Conservation (phyloP, 106 monocot species). For the Allium fistulosum region DNA sequence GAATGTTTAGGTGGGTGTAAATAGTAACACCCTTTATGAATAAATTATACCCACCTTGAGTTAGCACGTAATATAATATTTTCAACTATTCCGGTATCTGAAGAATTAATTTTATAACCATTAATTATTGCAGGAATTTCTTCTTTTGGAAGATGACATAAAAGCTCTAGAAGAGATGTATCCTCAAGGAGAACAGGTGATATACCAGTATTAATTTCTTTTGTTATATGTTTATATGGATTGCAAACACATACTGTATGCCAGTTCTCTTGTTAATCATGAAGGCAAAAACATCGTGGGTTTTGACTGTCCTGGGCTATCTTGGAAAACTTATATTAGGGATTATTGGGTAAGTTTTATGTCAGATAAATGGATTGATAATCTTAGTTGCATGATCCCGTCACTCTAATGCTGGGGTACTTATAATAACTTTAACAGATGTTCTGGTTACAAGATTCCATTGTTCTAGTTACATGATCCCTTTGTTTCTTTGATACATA, state of each 20-base stretch:
- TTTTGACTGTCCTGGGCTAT: constrained; percentile 78
- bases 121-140: constrained; percentile 45
- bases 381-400: too few relatives aligned
- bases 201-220: background rate
- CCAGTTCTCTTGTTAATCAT: constrained; percentile 4
- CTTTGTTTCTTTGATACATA: too few relatives aligned
- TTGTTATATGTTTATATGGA: background rate
- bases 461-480: too few relatives aligned
- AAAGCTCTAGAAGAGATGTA: constrained; percentile 93
- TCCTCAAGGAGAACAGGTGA: constrained; percentile 91
- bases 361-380: too few relatives aligned
- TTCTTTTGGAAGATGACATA: constrained; percentile 87
- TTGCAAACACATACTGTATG: background rate
- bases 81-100: too few relatives aligned
- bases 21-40: too few relatives aligned
- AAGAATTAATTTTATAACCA: background rate
- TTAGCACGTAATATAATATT: too few relatives aligned
- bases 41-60: too few relatives aligned
- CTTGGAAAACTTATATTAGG: constrained; percentile 74
- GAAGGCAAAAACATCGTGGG: constrained; percentile 88
- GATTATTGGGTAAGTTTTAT: constrained; percentile 58
- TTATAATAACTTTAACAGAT: too few relatives aligned
- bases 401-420: too few relatives aligned
- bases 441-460: too few relatives aligned
- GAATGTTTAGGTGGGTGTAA: too few relatives aligned